A percentile compares a stretch with the other conserved stretches of the same genome.
phyloP scores from a whole-genome alignment of 805 yeast genomes.

The Ogataea thermomethanolica region DNA sequence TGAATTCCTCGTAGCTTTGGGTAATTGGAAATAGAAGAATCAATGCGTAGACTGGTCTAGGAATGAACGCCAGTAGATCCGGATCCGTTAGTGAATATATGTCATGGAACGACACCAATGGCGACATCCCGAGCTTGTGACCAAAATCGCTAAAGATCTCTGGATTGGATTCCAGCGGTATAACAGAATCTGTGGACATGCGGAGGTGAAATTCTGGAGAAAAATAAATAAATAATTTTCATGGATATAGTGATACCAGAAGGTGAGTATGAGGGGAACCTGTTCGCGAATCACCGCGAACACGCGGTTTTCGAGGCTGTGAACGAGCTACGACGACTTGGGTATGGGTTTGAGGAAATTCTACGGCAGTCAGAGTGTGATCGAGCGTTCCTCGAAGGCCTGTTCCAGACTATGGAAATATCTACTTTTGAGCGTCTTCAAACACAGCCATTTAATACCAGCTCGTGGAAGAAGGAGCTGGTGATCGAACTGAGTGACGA shows the following conservation, averaged over 20 bases:
- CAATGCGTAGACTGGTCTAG: slow-evolving; percentile 74
- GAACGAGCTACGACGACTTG: slow-evolving; percentile 22
- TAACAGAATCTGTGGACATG: slow-evolving; percentile 40
- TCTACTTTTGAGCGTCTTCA: slow-evolving; percentile 2
- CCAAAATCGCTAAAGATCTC: slow-evolving; percentile 72
- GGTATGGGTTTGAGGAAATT: slow-evolving; percentile 19
- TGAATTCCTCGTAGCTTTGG: slow-evolving; percentile 50
- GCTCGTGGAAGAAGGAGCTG: slow-evolving; percentile 18
- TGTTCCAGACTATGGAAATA: slow-evolving; percentile 11
- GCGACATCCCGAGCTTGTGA: slow-evolving; percentile 60
- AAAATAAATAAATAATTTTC: background rate
- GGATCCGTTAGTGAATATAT: slow-evolving; percentile 82
- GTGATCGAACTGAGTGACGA: slow-evolving; percentile 37
- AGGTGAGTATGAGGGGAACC: slow-evolving; percentile 8
- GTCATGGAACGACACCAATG: slow-evolving; percentile 64
- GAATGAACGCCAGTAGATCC: slow-evolving; percentile 74
- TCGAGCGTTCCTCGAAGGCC: slow-evolving; percentile 12
- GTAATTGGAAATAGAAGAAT: slow-evolving; percentile 84
- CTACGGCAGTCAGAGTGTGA: slow-evolving; percentile 18
- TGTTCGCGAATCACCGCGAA: slow-evolving; percentile 8
- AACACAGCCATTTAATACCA: slow-evolving; percentile 16
- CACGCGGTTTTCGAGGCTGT: slow-evolving; percentile 25
- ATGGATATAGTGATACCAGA: slow-evolving; percentile 16
- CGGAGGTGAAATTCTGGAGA: background rate
- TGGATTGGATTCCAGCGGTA: slow-evolving; percentile 92